A percentile compares a stretch with the other conserved stretches of the same genome.
Conservation (phyloP, 2,329 filamentous ascomycete species). For the Sporothrix pallida region DNA sequence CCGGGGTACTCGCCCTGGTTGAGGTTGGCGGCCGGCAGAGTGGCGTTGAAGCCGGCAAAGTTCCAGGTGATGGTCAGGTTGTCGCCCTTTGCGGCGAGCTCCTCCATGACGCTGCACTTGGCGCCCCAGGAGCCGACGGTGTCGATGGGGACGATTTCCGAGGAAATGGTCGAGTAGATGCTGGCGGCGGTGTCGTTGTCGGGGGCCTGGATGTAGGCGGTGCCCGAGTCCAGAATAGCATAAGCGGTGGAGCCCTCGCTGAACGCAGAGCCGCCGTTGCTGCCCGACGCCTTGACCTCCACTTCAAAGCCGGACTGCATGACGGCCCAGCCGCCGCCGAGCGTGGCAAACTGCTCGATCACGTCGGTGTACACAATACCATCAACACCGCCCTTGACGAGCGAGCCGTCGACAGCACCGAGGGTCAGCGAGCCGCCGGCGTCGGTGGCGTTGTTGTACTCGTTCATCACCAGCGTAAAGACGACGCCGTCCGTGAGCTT, state of each 20-base stretch:
- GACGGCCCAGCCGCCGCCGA: conserved; percentile 38
- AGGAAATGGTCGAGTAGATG: conserved; percentile 43
- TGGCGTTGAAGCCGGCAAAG: conserved; percentile 38
- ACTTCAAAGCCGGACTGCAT: background rate
- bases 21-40: conserved; percentile 41
- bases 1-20: conserved; percentile 44
- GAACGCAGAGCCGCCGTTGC: background rate
- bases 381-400: conserved; percentile 39
- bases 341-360: conserved; percentile 40
- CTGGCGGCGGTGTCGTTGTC: conserved; percentile 41
- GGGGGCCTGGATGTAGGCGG: conserved; percentile 43
- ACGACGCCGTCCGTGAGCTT: conserved; percentile 39
- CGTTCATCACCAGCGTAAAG: conserved; percentile 42
- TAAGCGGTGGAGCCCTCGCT: background rate
- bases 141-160: conserved; percentile 43
- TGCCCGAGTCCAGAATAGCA: conserved; percentile 43
- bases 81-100: conserved; percentile 38
- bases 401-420: conserved; percentile 42
- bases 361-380: conserved; percentile 36
- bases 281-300: background rate
- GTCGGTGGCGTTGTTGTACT: conserved; percentile 34
- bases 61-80: conserved; percentile 25
- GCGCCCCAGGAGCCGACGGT: conserved; percentile 44
- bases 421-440: conserved; percentile 42
- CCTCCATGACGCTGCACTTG: conserved; percentile 41